Evolutionary conservation across 169 alveolate genomes (phyloP).

Genomic region (Eimeria mitis): DNA sequence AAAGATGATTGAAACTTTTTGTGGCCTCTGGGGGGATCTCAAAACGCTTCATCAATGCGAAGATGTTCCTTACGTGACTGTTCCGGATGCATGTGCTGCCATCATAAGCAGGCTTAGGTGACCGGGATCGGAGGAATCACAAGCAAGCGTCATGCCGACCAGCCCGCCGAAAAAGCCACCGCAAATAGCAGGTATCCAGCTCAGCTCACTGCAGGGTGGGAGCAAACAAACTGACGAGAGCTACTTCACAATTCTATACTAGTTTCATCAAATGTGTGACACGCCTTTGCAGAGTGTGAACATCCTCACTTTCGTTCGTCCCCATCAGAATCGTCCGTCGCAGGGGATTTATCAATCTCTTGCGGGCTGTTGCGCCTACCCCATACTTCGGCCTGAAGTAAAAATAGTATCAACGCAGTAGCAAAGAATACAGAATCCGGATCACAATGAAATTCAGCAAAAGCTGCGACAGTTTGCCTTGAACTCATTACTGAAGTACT

Average conservation of each 20-base stretch:
- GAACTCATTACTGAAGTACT: not conserved
- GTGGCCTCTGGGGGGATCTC: not conserved
- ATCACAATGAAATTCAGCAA: not conserved
- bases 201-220: conserved; percentile 46
- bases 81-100: conserved; percentile 30
- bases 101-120: not conserved
- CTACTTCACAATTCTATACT: not conserved
- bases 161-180: conserved; percentile 47
- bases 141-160: conserved; percentile 23
- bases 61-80: conserved; percentile 46
- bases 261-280: not conserved
- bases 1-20: not conserved
- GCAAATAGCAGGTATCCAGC: conserved; percentile 1
- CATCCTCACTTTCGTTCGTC: conserved; percentile 49
- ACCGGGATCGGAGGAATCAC: not conserved
- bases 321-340: conserved; percentile 53
- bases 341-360: not conserved
- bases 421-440: no score
- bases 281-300: not conserved
- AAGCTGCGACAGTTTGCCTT: not conserved
- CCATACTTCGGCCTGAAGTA: conserved; percentile 6
- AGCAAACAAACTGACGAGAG: not conserved
- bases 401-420: not conserved
- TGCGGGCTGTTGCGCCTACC: not conserved
- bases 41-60: not conserved